phyloP scores from a whole-genome alignment of 305 asterid species.

The Fraxinus latifolia region DNA sequence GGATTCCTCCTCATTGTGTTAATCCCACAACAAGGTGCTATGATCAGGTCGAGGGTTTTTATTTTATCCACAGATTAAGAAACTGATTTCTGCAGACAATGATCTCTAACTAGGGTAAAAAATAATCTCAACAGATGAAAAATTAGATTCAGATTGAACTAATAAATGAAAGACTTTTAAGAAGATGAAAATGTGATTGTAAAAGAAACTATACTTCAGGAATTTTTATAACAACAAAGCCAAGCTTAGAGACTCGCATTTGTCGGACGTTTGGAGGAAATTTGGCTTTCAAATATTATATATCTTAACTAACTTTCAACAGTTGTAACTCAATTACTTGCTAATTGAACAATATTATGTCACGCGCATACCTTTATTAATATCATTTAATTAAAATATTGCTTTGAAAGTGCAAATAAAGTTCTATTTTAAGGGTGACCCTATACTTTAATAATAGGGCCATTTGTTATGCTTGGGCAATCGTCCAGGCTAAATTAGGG shows the following conservation, averaged over 20 bases:
- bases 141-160: slow-evolving; percentile 12
- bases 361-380: background rate
- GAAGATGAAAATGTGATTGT: slow-evolving; percentile 11
- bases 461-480: no score
- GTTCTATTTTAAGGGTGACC: background rate
- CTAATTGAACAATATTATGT: background rate
- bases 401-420: background rate
- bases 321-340: background rate
- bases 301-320: slow-evolving; percentile 22
- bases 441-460: no score
- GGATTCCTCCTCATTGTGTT: slow-evolving; percentile 35
- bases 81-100: background rate
- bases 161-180: slow-evolving; percentile 1
- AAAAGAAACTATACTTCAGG: slow-evolving; percentile 29
- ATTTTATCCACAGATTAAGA: background rate
- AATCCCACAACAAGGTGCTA: slow-evolving; percentile 24
- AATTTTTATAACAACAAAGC: slow-evolving; percentile 19
- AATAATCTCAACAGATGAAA: background rate
- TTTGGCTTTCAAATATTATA: background rate
- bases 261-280: slow-evolving; percentile 15
- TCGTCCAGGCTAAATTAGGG: no score
- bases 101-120: background rate
- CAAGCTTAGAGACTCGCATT: slow-evolving; percentile 24
- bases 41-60: slow-evolving; percentile 15
- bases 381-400: background rate